These are phyloP conservation scores for Bremia lactucae DNA, from an alignment of 352 stramenopile species.

Conservation along the genomic window DNA sequence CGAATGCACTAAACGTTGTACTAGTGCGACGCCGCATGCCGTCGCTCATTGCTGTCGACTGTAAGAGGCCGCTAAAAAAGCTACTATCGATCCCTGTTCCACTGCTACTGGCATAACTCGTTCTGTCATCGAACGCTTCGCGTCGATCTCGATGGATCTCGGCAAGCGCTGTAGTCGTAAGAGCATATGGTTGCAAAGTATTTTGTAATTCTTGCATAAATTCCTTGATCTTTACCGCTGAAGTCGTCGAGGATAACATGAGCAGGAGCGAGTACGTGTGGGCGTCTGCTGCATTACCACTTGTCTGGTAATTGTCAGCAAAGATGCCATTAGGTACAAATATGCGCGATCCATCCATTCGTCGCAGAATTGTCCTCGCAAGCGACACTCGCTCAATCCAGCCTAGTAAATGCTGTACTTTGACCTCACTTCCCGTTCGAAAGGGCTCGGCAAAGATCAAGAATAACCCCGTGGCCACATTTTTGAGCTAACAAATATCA, in stretches of 20 bases:
- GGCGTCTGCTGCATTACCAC: conserved; percentile 33
- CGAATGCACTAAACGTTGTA: conserved; percentile 18
- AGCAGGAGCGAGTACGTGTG: conserved; percentile 46
- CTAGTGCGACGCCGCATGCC: conserved; percentile 15
- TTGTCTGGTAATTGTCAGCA: conserved; percentile 62
- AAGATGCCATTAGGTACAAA: conserved; percentile 80
- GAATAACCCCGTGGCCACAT: conserved; percentile 69
- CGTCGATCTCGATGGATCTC: conserved; percentile 14
- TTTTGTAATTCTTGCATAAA: conserved; percentile 30
- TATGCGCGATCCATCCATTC: conserved; percentile 49
- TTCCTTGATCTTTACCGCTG: conserved; percentile 29
- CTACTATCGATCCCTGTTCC: conserved; percentile 19
- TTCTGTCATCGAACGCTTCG: conserved; percentile 8
- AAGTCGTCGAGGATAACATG: conserved; percentile 27
- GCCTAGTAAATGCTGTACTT: conserved; percentile 35
- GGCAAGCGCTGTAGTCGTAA: conserved; percentile 16
- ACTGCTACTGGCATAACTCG: conserved; percentile 24
- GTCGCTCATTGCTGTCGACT: conserved; percentile 17
- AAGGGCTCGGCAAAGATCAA: conserved; percentile 81
- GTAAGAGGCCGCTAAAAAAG: conserved; percentile 9
- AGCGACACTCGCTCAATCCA: conserved; percentile 75
- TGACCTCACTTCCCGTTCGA: conserved; percentile 51
- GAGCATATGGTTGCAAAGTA: conserved; percentile 26
- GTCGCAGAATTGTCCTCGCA: conserved; percentile 55
- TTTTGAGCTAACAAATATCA: conserved; percentile 47